Evolutionary conservation across 495 filamentous ascomycete genomes (phyloP).

Genomic region (Xylaria curta): DNA sequence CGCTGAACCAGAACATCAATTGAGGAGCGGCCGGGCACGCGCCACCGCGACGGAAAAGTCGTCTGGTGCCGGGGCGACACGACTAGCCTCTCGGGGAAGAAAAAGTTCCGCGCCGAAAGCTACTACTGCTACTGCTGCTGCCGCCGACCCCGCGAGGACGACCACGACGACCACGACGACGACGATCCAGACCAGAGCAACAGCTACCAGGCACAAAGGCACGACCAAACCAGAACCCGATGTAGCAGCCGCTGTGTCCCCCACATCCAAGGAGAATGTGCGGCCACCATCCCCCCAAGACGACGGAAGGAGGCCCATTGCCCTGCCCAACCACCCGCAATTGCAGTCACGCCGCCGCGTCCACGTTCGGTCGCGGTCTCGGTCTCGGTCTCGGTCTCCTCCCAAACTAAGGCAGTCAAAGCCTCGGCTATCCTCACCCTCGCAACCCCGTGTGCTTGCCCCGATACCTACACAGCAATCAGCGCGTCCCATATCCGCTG

Average conservation of each 20-base stretch:
- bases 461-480: conserved; percentile 35
- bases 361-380: background rate
- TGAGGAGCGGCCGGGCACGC: conserved; percentile 46
- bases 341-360: background rate
- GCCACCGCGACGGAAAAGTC: conserved; percentile 27
- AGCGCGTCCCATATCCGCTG: conserved; percentile 23
- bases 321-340: conserved; percentile 8
- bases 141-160: conserved; percentile 13
- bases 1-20: conserved; percentile 39
- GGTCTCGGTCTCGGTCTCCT: conserved; percentile 5
- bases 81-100: background rate
- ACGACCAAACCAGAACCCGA: background rate
- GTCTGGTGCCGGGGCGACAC: background rate
- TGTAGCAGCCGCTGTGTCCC: background rate
- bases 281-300: conserved; percentile 19
- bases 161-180: background rate
- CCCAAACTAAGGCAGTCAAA: conserved; percentile 22
- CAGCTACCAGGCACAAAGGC: background rate
- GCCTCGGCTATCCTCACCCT: conserved; percentile 29
- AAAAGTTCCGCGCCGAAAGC: conserved; percentile 26
- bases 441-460: conserved; percentile 36
- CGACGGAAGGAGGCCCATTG: background rate
- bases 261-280: conserved; percentile 31
- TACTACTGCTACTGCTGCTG: background rate
- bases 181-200: conserved; percentile 21